Percentiles rank a stretch among this genome's conserved stretches.
Conservation (phyloP, 2,329 filamentous ascomycete genomes). For the Claviceps digitariae region DNA sequence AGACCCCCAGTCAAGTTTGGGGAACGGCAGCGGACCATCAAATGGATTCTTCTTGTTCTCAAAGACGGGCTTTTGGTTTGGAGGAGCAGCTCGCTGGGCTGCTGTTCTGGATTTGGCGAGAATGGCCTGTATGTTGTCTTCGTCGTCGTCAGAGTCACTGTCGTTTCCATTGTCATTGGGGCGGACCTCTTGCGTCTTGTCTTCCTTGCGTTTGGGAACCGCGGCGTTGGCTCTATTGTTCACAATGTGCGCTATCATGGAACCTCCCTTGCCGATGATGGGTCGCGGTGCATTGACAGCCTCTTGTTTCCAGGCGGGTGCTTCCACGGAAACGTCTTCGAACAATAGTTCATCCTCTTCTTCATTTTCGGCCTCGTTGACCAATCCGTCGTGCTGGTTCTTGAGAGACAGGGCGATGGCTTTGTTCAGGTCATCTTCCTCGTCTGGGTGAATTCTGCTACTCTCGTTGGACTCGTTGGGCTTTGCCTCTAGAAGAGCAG, state of each 20-base stretch:
- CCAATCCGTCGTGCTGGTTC: constrained; percentile 37
- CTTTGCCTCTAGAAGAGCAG: constrained; percentile 13
- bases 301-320: constrained; percentile 42
- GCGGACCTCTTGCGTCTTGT: constrained; percentile 6
- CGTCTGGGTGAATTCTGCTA: constrained; percentile 12
- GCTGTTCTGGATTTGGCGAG: constrained; percentile 54
- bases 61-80: constrained; percentile 22
- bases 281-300: constrained; percentile 37
- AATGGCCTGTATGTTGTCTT: constrained; percentile 68
- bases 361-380: constrained; percentile 24
- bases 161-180: constrained; percentile 55
- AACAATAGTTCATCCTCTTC: constrained; percentile 32
- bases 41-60: constrained; percentile 50
- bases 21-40: constrained; percentile 77
- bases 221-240: constrained; percentile 58
- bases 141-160: constrained; percentile 67
- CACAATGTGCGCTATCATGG: constrained; percentile 58
- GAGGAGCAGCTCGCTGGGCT: constrained; percentile 28
- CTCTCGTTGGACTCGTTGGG: constrained; percentile 22
- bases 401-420: constrained; percentile 80
- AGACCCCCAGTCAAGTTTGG: constrained; percentile 62
- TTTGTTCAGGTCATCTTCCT: constrained; percentile 52
- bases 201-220: constrained; percentile 29
- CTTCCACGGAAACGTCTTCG: constrained; percentile 32
- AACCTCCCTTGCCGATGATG: constrained; percentile 35